These are phyloP conservation scores for Persicaria tinctoria DNA, from an alignment of 148 eudicot species.

Conservation along the genomic window DNA sequence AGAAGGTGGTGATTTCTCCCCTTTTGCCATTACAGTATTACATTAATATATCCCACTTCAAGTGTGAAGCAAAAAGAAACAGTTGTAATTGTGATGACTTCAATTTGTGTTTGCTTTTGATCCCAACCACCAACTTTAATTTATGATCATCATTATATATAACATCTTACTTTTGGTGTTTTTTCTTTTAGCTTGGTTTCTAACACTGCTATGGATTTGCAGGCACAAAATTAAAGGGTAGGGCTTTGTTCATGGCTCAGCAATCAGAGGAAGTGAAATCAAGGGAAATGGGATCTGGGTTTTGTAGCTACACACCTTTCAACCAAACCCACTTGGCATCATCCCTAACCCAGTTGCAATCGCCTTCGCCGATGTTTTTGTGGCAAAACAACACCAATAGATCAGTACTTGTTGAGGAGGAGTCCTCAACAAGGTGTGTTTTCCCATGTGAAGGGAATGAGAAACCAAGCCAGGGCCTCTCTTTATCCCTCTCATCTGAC, in stretches of 20 bases:
- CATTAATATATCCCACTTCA: not conserved
- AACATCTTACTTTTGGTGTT: not conserved
- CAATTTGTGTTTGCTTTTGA: no score
- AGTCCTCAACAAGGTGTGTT: conserved; percentile 49
- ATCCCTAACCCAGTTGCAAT: not conserved
- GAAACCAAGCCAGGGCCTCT: conserved; percentile 89
- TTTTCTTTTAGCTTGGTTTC: not conserved
- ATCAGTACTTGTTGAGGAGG: conserved; percentile 6
- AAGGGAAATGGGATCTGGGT: conserved; percentile 16
- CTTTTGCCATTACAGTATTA: not conserved
- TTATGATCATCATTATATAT: no score
- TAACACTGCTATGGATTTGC: not conserved
- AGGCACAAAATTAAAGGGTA: not conserved
- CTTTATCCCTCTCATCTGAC: conserved; percentile 65
- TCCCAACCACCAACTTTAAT: no score
- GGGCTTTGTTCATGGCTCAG: conserved; percentile 6
- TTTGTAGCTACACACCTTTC: not conserved
- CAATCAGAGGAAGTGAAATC: conserved; percentile 23
- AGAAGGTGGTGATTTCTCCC: not conserved
- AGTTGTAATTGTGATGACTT: no score
- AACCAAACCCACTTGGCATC: conserved; percentile 1
- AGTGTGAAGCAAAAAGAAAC: no score
- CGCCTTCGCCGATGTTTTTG: no score
- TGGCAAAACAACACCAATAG: conserved; percentile 10
- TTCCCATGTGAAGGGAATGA: conserved; percentile 80